Percentiles rank a stretch among this genome's conserved stretches.
Evolutionary conservation across 2,329 filamentous ascomycete species (phyloP).

Genomic region (Epichloe aotearoae): DNA sequence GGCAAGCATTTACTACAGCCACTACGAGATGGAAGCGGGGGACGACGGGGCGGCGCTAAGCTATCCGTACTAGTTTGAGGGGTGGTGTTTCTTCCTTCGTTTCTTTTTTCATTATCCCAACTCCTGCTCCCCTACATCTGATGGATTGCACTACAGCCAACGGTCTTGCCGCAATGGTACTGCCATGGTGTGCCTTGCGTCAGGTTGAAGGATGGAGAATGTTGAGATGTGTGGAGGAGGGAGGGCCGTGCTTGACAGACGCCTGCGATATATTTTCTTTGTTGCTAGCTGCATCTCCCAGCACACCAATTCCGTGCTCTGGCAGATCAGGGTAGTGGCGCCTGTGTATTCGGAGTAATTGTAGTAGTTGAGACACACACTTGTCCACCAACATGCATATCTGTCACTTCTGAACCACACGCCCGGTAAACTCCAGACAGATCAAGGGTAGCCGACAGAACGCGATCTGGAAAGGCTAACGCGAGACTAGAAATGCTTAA

Average conservation of each 20-base stretch:
- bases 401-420: neutral
- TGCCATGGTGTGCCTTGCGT: slow-evolving; percentile 1
- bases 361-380: no score
- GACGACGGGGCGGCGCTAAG: neutral
- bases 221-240: neutral
- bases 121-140: neutral
- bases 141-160: neutral
- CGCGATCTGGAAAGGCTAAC: neutral
- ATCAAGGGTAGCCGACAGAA: neutral
- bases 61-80: neutral
- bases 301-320: neutral
- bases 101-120: neutral
- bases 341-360: neutral
- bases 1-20: neutral
- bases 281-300: neutral
- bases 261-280: neutral
- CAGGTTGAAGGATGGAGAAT: neutral
- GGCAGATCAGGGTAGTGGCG: neutral
- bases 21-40: neutral
- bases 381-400: neutral
- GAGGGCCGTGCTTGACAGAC: neutral
- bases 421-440: neutral
- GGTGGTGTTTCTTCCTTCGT: neutral
- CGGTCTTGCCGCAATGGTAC: neutral
- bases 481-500: neutral